Evolutionary conservation across 805 yeast species (phyloP), one percentile per base, ranked within the genome.

Genomic region (Zygoascus flipseniorum): DNA sequence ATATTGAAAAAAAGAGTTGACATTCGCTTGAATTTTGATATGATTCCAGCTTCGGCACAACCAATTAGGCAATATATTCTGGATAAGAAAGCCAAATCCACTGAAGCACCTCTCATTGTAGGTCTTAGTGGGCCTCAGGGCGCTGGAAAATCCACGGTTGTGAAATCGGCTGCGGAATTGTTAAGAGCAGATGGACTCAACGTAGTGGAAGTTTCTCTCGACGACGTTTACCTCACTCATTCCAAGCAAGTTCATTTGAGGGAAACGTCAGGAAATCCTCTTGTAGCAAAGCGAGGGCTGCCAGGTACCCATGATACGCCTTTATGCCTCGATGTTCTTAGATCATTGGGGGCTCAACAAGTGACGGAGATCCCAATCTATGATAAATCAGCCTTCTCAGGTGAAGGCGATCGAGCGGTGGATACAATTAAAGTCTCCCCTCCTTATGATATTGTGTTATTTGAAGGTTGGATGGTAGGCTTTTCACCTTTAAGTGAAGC

Each of bases 381-480:
- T 68, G 96, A 92, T 64, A 93, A 92, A 66, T 79, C 95, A 1
- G 71, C 73, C 14, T 77, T 71, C 60, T 49, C 62, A 20, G 98
- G 98, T 0, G 76, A 77, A 52, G 99, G 99, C 5, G 98, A 92
- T 67, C 72, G 98, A 51, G 60, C 52, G 8, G 56, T 60, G 0
- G 56, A 70, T 11, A 80, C 83, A 83, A 60, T 60, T 2, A 52
- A 61, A 2, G 65, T 69, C 4, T 43, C 43, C 11, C 58, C 63
- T 1, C 76, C 78, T 1, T 72, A 80, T 2, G 88, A 86, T 61
- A 76, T 89, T 2, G 76, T 92, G 2, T 67, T 92, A 1, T 74
- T 93, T 43, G 99, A 92, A 69, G 99, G 98, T 4, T 92, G 99
- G 99, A 89, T 90, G 70, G 76, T 81, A 23, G 98, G 98, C 1